Conservation (phyloP, 1,284 basidiomycete genomes). For the Boletus mariae region DNA sequence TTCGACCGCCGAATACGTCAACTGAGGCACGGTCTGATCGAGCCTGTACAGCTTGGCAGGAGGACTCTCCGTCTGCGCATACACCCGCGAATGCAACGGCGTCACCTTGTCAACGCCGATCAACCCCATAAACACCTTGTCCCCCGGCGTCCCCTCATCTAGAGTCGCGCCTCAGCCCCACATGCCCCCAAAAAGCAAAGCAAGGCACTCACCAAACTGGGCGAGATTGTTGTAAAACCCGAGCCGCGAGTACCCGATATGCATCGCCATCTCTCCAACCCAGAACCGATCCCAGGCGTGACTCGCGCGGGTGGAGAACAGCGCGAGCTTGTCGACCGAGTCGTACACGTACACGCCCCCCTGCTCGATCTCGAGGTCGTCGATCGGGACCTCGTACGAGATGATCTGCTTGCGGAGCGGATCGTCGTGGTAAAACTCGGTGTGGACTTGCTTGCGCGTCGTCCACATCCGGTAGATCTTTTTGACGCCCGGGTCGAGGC, state of each 20-base stretch:
- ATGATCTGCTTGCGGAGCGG: slow-evolving; percentile 35
- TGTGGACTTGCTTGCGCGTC: slow-evolving; percentile 9
- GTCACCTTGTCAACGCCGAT: slow-evolving; percentile 25
- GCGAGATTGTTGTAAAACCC: slow-evolving; percentile 41
- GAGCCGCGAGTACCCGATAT: slow-evolving; percentile 40
- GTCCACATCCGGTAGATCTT: slow-evolving; percentile 47
- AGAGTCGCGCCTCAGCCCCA: not conserved
- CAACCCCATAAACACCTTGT: slow-evolving; percentile 42
- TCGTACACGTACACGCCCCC: slow-evolving; percentile 61
- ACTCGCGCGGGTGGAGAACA: slow-evolving; percentile 53
- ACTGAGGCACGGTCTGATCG: slow-evolving; percentile 38
- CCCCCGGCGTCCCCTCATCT: slow-evolving; percentile 52
- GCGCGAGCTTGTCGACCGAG: slow-evolving; percentile 47
- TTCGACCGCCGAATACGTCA: slow-evolving; percentile 27
- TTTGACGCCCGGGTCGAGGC: slow-evolving; percentile 41
- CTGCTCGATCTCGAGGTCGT: slow-evolving; percentile 44
- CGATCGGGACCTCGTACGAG: slow-evolving; percentile 46
- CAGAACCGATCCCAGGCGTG: slow-evolving; percentile 49
- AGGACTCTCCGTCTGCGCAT: slow-evolving; percentile 10
- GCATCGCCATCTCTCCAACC: slow-evolving; percentile 55
- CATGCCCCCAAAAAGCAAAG: too few relatives aligned
- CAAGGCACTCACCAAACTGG: slow-evolving; percentile 41
- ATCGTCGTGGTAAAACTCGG: slow-evolving; percentile 2
- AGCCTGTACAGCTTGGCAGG: slow-evolving; percentile 42
- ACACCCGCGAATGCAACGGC: slow-evolving; percentile 14